phyloP scores from a whole-genome alignment of 2,329 filamentous ascomycete genomes.

The Penicillium sp. region DNA sequence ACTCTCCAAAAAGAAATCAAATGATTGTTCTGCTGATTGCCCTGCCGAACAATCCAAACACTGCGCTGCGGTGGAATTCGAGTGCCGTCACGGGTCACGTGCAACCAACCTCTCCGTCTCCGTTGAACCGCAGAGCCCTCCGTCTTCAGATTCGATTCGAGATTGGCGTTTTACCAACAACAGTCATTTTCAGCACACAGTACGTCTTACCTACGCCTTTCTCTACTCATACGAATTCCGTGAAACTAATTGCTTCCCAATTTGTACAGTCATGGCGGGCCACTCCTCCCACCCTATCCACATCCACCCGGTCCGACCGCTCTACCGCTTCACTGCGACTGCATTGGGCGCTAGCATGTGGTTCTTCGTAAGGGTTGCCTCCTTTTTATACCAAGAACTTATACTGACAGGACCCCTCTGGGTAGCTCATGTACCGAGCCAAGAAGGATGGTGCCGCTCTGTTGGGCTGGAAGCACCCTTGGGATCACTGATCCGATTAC shows the following conservation, averaged over 20 bases:
- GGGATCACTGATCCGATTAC: slow-evolving; percentile 70
- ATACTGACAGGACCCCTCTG: slow-evolving; percentile 18
- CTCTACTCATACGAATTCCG: background rate
- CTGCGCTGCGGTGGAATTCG: slow-evolving; percentile 3
- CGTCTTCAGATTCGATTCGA: slow-evolving; percentile 6
- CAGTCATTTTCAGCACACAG: slow-evolving; percentile 12
- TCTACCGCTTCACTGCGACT: slow-evolving; percentile 85
- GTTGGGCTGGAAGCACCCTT: slow-evolving; percentile 92
- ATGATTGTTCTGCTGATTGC: slow-evolving; percentile 1
- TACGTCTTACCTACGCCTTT: slow-evolving; percentile 1
- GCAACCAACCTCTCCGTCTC: background rate
- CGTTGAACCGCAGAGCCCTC: slow-evolving; percentile 9
- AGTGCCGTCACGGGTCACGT: slow-evolving; percentile 12
- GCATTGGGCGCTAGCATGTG: slow-evolving; percentile 94
- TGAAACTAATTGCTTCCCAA: background rate
- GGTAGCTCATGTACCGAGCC: slow-evolving; percentile 87
- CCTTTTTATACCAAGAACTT: background rate
- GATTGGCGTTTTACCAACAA: slow-evolving; percentile 8
- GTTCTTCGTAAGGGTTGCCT: slow-evolving; percentile 73
- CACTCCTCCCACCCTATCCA: slow-evolving; percentile 43
- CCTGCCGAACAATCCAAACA: background rate
- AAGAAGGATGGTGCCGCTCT: slow-evolving; percentile 93
- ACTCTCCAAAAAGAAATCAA: background rate
- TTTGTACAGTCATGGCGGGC: slow-evolving; percentile 36
- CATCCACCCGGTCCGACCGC: slow-evolving; percentile 59